Evolutionary conservation across 2,329 filamentous ascomycete genomes (phyloP).

Genomic region (Cryphonectria naterciae): DNA sequence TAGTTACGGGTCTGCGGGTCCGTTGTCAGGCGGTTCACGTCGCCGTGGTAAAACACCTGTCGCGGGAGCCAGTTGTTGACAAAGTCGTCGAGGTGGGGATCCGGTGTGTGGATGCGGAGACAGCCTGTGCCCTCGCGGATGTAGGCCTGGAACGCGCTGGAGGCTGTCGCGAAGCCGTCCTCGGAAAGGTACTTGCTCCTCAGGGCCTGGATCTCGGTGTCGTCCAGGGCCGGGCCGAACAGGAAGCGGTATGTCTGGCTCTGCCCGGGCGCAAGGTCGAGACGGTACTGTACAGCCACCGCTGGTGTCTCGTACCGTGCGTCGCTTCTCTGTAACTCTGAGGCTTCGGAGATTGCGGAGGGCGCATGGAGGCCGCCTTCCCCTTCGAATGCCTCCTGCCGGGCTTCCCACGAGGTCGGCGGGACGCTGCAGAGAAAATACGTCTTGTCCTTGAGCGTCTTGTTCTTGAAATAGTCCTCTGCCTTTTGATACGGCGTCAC

Average conservation of each 20-base stretch:
- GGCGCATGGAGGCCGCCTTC: constrained; percentile 59
- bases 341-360: constrained; percentile 44
- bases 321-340: constrained; percentile 48
- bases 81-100: constrained; percentile 59
- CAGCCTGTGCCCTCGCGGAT: constrained; percentile 55
- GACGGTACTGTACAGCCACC: constrained; percentile 57
- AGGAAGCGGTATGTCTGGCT: constrained; percentile 55
- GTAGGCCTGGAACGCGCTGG: constrained; percentile 53
- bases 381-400: constrained; percentile 57
- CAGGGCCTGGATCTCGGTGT: constrained; percentile 52
- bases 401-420: constrained; percentile 57
- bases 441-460: constrained; percentile 59
- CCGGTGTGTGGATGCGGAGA: constrained; percentile 56
- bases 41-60: constrained; percentile 62
- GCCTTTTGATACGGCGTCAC: constrained; percentile 62
- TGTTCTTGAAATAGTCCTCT: constrained; percentile 61
- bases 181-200: constrained; percentile 53
- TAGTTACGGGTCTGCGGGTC: constrained; percentile 64
- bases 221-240: constrained; percentile 58
- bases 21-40: constrained; percentile 61
- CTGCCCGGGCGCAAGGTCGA: constrained; percentile 44
- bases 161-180: constrained; percentile 50
- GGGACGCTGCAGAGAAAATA: constrained; percentile 58
- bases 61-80: constrained; percentile 64
- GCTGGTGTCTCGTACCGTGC: constrained; percentile 60